Conservation (phyloP, 805 yeast species). For the Torulaspora quercuum region DNA sequence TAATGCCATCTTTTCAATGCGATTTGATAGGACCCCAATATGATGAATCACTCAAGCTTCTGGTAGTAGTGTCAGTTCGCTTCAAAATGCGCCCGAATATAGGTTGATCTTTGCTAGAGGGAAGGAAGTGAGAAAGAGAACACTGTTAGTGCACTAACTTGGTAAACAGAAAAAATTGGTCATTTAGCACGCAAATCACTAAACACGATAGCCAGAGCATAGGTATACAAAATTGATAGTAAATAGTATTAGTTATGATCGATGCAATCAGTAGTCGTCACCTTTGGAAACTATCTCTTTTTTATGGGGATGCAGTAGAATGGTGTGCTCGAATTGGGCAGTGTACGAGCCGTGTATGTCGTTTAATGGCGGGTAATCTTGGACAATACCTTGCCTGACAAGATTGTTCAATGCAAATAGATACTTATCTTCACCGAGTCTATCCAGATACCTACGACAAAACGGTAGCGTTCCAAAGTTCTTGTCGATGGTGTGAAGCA, state of each 20-base stretch:
- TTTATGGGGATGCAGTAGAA: constrained; percentile 80
- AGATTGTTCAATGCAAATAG: constrained; percentile 79
- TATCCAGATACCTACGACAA: constrained; percentile 92
- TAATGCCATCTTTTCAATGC: constrained; percentile 24
- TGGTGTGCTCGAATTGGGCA: constrained; percentile 95
- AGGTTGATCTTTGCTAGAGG: too few species aligned
- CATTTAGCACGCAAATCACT: too few species aligned
- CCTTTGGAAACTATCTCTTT: constrained; percentile 96
- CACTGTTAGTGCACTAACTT: too few species aligned
- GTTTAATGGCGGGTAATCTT: constrained; percentile 89
- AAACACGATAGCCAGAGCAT: too few species aligned
- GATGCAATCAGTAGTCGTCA: constrained; percentile 91
- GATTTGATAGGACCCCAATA: too few species aligned
- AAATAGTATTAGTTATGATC: too few species aligned
- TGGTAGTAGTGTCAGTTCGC: too few species aligned
- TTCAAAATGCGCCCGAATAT: too few species aligned
- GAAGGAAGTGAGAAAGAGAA: too few species aligned
- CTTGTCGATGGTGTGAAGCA: constrained; percentile 66
- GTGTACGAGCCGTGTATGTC: constrained; percentile 85
- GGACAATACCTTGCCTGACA: constrained; percentile 81
- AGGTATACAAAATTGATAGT: too few species aligned
- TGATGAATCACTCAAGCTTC: too few species aligned
- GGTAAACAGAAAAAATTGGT: too few species aligned
- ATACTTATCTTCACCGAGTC: constrained; percentile 88
- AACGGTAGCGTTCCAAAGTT: constrained; percentile 94